phyloP scores from a whole-genome alignment of 2,329 filamentous ascomycete species.

The Neofusicoccum kwambonambiense region DNA sequence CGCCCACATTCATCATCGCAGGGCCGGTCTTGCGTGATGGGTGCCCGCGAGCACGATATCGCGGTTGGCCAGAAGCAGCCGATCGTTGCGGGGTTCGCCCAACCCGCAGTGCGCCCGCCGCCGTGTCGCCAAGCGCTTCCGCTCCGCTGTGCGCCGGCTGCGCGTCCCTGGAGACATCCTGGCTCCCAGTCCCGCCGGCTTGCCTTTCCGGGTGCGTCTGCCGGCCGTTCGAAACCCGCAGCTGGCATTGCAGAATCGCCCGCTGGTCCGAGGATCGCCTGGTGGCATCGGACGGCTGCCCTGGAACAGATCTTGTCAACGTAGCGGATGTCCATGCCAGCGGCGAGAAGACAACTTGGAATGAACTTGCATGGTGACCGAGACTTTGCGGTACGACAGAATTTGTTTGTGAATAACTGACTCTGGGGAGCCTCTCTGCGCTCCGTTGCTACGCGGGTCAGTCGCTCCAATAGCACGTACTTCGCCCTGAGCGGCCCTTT shows the following conservation, averaged over 20 bases:
- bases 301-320: background rate
- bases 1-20: constrained; percentile 9
- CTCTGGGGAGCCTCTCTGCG: background rate
- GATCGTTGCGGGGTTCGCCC: constrained; percentile 15
- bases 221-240: background rate
- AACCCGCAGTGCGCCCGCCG: background rate
- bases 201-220: background rate
- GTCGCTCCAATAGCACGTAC: background rate
- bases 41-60: constrained; percentile 16
- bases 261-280: background rate
- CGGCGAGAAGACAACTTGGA: background rate
- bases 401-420: background rate
- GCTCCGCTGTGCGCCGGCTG: constrained; percentile 2
- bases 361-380: background rate
- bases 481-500: background rate
- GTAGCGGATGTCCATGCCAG: background rate
- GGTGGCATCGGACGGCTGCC: background rate
- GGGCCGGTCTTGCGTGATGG: constrained; percentile 18
- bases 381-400: background rate
- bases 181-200: background rate
- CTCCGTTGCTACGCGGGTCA: background rate
- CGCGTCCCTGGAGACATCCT: too few species aligned
- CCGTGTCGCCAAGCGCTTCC: background rate
- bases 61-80: background rate
- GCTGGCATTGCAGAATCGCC: background rate